These are phyloP conservation scores for Monosporascus ibericus DNA, from an alignment of 2,329 filamentous ascomycete genomes.

Conservation along the genomic window DNA sequence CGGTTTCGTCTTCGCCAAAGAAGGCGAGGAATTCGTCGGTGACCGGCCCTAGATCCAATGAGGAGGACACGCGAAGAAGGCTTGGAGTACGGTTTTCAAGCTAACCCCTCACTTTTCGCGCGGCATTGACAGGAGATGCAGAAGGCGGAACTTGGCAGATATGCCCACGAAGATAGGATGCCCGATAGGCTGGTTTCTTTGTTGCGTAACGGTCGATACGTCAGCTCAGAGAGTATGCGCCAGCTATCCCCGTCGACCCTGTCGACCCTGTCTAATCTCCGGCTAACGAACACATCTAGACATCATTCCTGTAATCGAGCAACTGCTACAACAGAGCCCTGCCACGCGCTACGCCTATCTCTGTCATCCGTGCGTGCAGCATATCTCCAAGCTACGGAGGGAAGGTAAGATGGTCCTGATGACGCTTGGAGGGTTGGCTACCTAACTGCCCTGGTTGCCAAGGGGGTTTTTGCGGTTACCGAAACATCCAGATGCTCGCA, in stretches of 20 bases:
- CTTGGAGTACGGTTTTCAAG: slow-evolving; percentile 25
- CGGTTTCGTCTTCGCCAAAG: not conserved
- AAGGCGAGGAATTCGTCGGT: not conserved
- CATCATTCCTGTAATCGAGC: slow-evolving; percentile 56
- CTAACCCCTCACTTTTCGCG: not conserved
- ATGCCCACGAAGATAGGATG: slow-evolving; percentile 70
- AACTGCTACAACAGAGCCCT: slow-evolving; percentile 58
- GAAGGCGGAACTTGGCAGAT: slow-evolving; percentile 62
- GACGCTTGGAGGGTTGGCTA: too few species aligned
- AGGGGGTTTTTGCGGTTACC: slow-evolving; percentile 91
- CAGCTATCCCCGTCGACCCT: not conserved
- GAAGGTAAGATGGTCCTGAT: slow-evolving; percentile 46
- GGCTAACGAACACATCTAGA: slow-evolving; percentile 41
- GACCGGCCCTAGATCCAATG: not conserved
- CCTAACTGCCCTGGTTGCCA: not conserved
- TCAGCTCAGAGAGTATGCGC: slow-evolving; percentile 44
- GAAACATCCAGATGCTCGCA: slow-evolving; percentile 87
- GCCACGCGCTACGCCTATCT: slow-evolving; percentile 67
- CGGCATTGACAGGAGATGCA: slow-evolving; percentile 17
- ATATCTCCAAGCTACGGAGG: slow-evolving; percentile 73
- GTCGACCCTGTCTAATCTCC: slow-evolving; percentile 11
- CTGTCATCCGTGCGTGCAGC: slow-evolving; percentile 68
- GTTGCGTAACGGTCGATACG: slow-evolving; percentile 53
- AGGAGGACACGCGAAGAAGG: slow-evolving; percentile 9
- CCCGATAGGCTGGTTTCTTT: slow-evolving; percentile 60